Evolutionary conservation across 768 basidiomycete species (phyloP).

Genomic region (Mycena haematopus): DNA sequence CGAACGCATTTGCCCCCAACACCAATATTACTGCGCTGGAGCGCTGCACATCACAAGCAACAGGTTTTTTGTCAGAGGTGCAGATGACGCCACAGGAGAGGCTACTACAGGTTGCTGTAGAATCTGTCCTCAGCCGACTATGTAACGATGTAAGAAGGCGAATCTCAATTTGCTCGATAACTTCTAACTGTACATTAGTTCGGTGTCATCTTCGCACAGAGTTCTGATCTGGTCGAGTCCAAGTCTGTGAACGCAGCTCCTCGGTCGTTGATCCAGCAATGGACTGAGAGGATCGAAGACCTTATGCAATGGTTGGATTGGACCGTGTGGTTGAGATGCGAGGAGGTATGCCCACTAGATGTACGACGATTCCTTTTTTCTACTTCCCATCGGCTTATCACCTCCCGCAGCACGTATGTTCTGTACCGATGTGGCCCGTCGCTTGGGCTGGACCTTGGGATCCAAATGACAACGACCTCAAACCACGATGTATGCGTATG

Average conservation of each 20-base stretch:
- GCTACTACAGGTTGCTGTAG: slow-evolving; percentile 24
- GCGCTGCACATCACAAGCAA: slow-evolving; percentile 29
- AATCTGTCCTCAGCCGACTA: slow-evolving; percentile 28
- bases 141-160: slow-evolving; percentile 24
- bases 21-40: slow-evolving; percentile 27
- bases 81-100: slow-evolving; percentile 28
- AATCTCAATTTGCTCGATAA: background rate
- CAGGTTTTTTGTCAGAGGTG: slow-evolving; percentile 26
- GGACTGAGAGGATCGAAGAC: slow-evolving; percentile 18
- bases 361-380: slow-evolving; percentile 8
- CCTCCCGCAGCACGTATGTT: slow-evolving; percentile 26
- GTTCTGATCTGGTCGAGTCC: slow-evolving; percentile 19
- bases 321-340: slow-evolving; percentile 30
- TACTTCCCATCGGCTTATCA: background rate
- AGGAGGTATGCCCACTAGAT: slow-evolving; percentile 29
- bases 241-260: background rate
- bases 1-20: background rate
- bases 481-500: slow-evolving; percentile 28
- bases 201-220: slow-evolving; percentile 30
- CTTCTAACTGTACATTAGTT: slow-evolving; percentile 16
- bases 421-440: slow-evolving; percentile 33
- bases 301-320: slow-evolving; percentile 32
- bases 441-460: slow-evolving; percentile 25
- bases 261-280: slow-evolving; percentile 9
- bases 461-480: slow-evolving; percentile 7